These are phyloP conservation scores for Metschnikowia kunwiensis DNA, from an alignment of 805 yeast species.

Conservation along the genomic window DNA sequence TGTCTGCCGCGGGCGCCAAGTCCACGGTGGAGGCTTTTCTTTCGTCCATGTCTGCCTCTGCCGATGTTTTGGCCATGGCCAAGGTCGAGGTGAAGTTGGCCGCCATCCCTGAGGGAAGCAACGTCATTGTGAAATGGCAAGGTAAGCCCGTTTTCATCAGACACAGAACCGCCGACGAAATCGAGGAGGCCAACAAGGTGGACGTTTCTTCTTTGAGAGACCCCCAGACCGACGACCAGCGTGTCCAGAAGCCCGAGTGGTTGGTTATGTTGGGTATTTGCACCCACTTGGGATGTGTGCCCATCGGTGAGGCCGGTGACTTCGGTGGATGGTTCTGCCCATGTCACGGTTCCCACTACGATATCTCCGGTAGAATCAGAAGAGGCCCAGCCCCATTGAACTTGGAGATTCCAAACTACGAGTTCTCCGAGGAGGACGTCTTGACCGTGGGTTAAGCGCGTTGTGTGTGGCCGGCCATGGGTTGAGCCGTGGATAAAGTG, in stretches of 20 bases:
- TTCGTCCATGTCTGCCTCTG: constrained; percentile 93
- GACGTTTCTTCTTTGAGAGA: constrained; percentile 81
- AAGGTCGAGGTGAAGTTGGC: constrained; percentile 95
- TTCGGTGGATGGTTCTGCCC: constrained; percentile 99
- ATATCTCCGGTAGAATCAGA: constrained; percentile 99
- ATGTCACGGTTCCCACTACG: constrained; percentile 99
- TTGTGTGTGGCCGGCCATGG: not conserved
- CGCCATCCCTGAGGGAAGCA: constrained; percentile 95
- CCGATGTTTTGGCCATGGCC: constrained; percentile 99
- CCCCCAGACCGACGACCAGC: constrained; percentile 88
- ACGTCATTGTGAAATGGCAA: constrained; percentile 98
- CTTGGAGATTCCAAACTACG: constrained; percentile 93
- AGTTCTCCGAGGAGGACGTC: constrained; percentile 72
- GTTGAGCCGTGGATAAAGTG: not conserved
- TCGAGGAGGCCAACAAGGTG: constrained; percentile 87
- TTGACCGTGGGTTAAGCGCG: constrained; percentile 75
- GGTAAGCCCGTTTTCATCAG: constrained; percentile 99
- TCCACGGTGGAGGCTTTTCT: constrained; percentile 93
- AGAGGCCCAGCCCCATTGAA: constrained; percentile 99
- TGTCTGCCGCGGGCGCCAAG: constrained; percentile 92
- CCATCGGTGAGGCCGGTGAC: constrained; percentile 99
- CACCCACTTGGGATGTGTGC: constrained; percentile 99
- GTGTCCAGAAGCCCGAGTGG: constrained; percentile 98
- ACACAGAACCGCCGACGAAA: constrained; percentile 93
- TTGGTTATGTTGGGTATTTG: constrained; percentile 98